Evolutionary conservation across 1,284 basidiomycete genomes (phyloP).

Genomic region (Taiwanofungus camphoratus): DNA sequence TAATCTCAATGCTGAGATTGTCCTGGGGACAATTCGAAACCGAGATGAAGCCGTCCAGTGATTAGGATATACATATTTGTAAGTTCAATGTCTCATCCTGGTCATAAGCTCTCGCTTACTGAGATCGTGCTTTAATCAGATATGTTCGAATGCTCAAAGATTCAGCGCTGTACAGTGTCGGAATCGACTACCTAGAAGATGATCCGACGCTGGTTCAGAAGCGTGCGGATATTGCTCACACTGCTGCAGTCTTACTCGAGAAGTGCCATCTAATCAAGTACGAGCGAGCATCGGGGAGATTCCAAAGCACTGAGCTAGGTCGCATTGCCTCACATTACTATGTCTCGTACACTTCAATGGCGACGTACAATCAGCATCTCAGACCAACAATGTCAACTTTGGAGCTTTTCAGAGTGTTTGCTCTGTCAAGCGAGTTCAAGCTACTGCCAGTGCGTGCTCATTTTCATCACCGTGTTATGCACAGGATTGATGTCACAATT

Average conservation of each 20-base stretch:
- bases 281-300: slow-evolving; percentile 83
- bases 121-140: too few species aligned
- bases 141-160: slow-evolving; percentile 97
- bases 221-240: slow-evolving; percentile 90
- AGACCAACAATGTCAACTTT: slow-evolving; percentile 83
- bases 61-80: slow-evolving; percentile 94
- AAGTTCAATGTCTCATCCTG: slow-evolving; percentile 28
- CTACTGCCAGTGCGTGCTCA: slow-evolving; percentile 61
- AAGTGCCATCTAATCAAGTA: slow-evolving; percentile 95
- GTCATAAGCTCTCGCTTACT: slow-evolving; percentile 5
- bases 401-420: slow-evolving; percentile 95
- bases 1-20: slow-evolving; percentile 97
- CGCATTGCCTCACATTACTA: slow-evolving; percentile 97
- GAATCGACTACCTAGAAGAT: slow-evolving; percentile 87
- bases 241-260: slow-evolving; percentile 90
- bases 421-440: slow-evolving; percentile 96
- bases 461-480: neutral
- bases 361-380: slow-evolving; percentile 94
- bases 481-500: too few species aligned
- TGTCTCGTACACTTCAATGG: slow-evolving; percentile 94
- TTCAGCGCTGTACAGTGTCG: slow-evolving; percentile 86
- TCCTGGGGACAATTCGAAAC: slow-evolving; percentile 92
- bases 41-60: slow-evolving; percentile 97
- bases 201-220: slow-evolving; percentile 88
- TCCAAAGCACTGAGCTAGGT: slow-evolving; percentile 90